Base-by-base conservation (phyloP, 208 protist genomes). In the Leishmania amazonensis region DNA sequence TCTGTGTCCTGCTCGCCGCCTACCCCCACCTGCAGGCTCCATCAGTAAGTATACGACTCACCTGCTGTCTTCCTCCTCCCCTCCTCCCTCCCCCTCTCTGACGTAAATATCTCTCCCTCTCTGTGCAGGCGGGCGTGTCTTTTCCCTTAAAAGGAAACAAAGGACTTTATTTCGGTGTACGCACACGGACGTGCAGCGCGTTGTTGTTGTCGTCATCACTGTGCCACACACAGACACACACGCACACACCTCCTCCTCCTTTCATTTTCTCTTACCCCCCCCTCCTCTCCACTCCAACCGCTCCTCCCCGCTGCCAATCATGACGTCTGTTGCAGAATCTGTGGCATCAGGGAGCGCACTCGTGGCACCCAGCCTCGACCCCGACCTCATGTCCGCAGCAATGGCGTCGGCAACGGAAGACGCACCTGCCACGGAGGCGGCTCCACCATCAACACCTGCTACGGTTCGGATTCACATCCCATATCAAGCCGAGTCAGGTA, bases 401-500 rank as follows among this genome's bases (percentile, higher is more conserved):
- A 71, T 3, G n/a, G 15, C 71, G n/a, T 9, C 68, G n/a, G 40
- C 54, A 9, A 72, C 58, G 1, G 35, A 64, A 24, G 45, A 57
- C 7, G 1, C 54, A 8, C 78, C 70, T n/a, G 2, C 15, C 19
- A 40, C 28, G n/a, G n/a, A n/a, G n/a, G 24, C n/a, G 60, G 60
- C 60, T 38, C 60, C 60, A 9, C 28, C 71, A n/a, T 3, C 78
- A 19, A 31, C 42, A 40, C 8, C 53, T 17, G 49, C 80, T 6
- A 24, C 58, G 42, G 45, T 85, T 40, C 68, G 78, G 17, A 73
- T 81, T 28, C 60, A 85, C 81, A 62, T 42, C 2, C 81, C 81
- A n/a, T 78, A 81, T 53, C 81, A 81, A 47, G 71, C 75, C 3
- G 81, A 85, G 31, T 8, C 42, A 24, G 60, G 53, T 38, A 68